Base-by-base conservation (phyloP, 2,329 filamentous ascomycete genomes). In the Dactylellina cionopaga region DNA sequence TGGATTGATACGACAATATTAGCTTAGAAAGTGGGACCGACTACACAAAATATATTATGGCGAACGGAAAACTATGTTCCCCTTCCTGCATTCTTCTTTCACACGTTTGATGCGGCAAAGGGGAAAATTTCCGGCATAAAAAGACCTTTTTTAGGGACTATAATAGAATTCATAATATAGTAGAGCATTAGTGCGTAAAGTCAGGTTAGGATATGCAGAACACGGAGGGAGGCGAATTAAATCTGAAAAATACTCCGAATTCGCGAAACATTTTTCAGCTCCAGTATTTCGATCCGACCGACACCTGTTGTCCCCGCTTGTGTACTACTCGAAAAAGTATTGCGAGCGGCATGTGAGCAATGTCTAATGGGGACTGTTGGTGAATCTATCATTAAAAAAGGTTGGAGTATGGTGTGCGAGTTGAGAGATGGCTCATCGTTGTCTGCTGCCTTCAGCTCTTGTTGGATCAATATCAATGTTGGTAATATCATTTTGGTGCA, bases 21-120 rank as follows among this genome's bases (percentile, higher is more conserved):
- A 54, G 62, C 51, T 52, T 22, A 33, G 5, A 46, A 51, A 51
- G 62, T 66, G 62, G 62, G 49, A 49, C 60, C 7, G 15, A 41
- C n/a, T n/a, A n/a, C n/a, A n/a, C n/a, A n/a, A n/a, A n/a, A 41
- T 55, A 55, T 27, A 19, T 10, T 17, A 10, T 35, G 33, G 5
- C 5, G 13, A 4, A n/a, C 22, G n/a, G 46, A 59, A 43, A 37
- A 35, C 24, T 60, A 52, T 66, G 51, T 55, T 51, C 62, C 49
- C 51, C 51, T 66, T 66, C n/a, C n/a, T n/a, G n/a, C n/a, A n/a
- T n/a, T n/a, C n/a, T n/a, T n/a, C n/a, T n/a, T n/a, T n/a, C n/a
- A n/a, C n/a, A n/a, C n/a, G n/a, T n/a, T 51, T 63, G 33, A 71
- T 71, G 66, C 66, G 66, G 66, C 66, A 71, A 64, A 64, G 56